Base-by-base conservation (phyloP, 345 rosid genomes). In the Rubroshorea leprosula region DNA sequence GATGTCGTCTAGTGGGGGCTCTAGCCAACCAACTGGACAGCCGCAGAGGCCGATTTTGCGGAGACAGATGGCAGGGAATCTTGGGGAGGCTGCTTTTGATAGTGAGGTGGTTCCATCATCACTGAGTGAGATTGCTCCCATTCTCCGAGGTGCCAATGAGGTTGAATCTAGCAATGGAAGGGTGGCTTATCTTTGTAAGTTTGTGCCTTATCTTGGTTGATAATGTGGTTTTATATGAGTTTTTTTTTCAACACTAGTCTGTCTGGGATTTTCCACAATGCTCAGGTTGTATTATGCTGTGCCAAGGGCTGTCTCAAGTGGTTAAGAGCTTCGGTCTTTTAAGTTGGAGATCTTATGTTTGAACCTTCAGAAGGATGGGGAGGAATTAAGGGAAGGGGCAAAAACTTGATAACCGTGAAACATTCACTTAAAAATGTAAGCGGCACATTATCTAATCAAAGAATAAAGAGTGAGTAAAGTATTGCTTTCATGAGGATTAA, bases 101-200 rank as follows among this genome's bases (percentile, higher is more conserved):
- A 94, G 99, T 69, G 99, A 94, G 77, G 87, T 90, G 13, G 97
- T 94, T 68, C 99, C 99, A 0, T 94, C 99, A 17, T 83, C 99
- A 2, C 87, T 94, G 58, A 76, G 80, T 50, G 95, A 87, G 78
- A 90, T 94, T 58, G 99, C 99, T 0, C 99, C 97, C 10, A 94
- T 94, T 83, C 97, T 94, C 51, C 97, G 99, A 68, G 99, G 90
- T 70, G 99, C 99, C 56, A 94, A 94, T 84, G 99, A 94, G 67
- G 97, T 90, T 26, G 99, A 94, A 81, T 50, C 74, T 35, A 84
- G 79, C 59, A 90, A 94, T 72, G 84, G 93, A 23, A 85, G 99
- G 68, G 99, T 90, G 69, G 90, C 99, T 2, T 94, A 94, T 76
- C 89, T 94, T 26, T 94, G 99, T 94, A 81, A 81, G 96, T 60